Percentiles rank a stretch among this genome's conserved stretches.
Evolutionary conservation across 2,329 filamentous ascomycete species (phyloP).

Genomic region (Rugonectria rugulosa): DNA sequence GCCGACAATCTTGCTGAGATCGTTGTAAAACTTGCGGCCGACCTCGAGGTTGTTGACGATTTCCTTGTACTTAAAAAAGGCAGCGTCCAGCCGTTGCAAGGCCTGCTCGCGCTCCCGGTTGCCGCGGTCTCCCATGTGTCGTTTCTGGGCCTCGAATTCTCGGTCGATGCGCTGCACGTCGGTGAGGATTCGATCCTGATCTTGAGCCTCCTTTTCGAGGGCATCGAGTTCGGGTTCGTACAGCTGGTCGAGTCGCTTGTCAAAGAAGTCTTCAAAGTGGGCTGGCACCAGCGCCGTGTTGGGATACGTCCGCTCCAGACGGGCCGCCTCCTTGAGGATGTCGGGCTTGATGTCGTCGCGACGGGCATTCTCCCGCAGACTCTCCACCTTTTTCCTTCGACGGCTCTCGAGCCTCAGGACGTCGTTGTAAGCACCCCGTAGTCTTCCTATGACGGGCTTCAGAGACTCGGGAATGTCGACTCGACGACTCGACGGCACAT

Average conservation of each 20-base stretch:
- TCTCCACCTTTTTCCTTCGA: conserved; percentile 80
- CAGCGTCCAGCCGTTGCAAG: conserved; percentile 86
- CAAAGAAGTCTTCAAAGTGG: conserved; percentile 93
- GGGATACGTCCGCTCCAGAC: conserved; percentile 85
- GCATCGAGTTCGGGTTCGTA: conserved; percentile 82
- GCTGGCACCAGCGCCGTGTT: conserved; percentile 85
- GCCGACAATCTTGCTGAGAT: conserved; percentile 86
- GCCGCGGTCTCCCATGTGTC: conserved; percentile 67
- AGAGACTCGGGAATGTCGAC: conserved; percentile 82
- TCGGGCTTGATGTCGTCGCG: conserved; percentile 89
- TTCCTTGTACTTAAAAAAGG: conserved; percentile 96
- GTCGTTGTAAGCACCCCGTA: conserved; percentile 86
- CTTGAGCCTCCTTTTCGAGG: conserved; percentile 73
- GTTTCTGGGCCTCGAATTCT: conserved; percentile 77
- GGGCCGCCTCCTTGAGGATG: conserved; percentile 81
- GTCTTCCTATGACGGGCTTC: conserved; percentile 77
- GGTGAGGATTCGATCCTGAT: conserved; percentile 76
- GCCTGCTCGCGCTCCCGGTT: conserved; percentile 82
- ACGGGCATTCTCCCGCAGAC: conserved; percentile 78
- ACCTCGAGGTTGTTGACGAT: conserved; percentile 91
- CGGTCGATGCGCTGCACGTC: conserved; percentile 79
- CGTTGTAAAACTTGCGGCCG: conserved; percentile 96
- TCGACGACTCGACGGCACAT: conserved; percentile 84
- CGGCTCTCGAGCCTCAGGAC: conserved; percentile 83
- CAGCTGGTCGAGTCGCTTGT: conserved; percentile 74